phyloP scores from a whole-genome alignment of 768 basidiomycete species.

The Termitomyces sp. region DNA sequence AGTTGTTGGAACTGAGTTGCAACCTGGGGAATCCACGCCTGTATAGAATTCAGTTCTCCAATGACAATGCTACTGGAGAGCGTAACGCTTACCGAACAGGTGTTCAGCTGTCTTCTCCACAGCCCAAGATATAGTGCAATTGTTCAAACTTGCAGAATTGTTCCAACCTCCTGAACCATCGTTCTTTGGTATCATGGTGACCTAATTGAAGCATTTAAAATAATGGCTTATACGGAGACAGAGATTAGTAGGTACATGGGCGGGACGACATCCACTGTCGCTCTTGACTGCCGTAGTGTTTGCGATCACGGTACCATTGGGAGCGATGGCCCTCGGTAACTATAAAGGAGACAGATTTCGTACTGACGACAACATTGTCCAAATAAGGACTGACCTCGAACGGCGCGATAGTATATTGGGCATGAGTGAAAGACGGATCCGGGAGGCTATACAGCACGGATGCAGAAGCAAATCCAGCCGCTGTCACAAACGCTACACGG shows the following conservation, averaged over 20 bases:
- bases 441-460: slow-evolving; percentile 40
- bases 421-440: slow-evolving; percentile 40
- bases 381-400: slow-evolving; percentile 32
- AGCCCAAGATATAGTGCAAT: slow-evolving; percentile 34
- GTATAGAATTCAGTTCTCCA: not conserved
- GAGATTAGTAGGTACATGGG: slow-evolving; percentile 25
- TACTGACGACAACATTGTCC: not conserved
- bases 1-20: slow-evolving; percentile 19
- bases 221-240: not conserved
- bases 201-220: slow-evolving; percentile 18
- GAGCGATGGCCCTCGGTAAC: slow-evolving; percentile 30
- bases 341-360: slow-evolving; percentile 12
- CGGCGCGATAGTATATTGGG: slow-evolving; percentile 39
- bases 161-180: slow-evolving; percentile 32
- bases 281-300: slow-evolving; percentile 47
- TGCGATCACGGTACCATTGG: slow-evolving; percentile 42
- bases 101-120: slow-evolving; percentile 34
- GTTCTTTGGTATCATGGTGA: slow-evolving; percentile 28
- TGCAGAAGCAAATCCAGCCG: slow-evolving; percentile 51
- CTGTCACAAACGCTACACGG: slow-evolving; percentile 42
- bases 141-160: slow-evolving; percentile 34
- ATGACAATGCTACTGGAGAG: not conserved
- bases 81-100: slow-evolving; percentile 36
- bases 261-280: slow-evolving; percentile 36
- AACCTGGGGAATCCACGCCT: slow-evolving; percentile 28